Percentiles rank a stretch among this genome's conserved stretches.
These are phyloP conservation scores for Nemophila menziesii DNA, from an alignment of 257 asterid genomes.

Conservation along the genomic window DNA sequence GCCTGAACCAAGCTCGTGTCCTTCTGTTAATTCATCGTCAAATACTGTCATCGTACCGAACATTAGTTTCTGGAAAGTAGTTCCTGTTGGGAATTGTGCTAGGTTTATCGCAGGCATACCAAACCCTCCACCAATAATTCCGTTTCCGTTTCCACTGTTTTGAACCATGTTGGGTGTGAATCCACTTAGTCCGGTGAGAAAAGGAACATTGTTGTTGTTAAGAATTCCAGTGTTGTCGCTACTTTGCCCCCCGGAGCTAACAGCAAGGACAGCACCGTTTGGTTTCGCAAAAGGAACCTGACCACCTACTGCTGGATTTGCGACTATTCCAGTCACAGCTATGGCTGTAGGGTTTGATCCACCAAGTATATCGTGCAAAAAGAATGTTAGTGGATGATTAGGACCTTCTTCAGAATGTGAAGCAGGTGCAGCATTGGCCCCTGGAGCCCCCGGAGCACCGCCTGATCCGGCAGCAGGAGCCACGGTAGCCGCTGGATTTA, in stretches of 20 bases:
- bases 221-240: conserved; percentile 53
- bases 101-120: conserved; percentile 65
- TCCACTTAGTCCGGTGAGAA: conserved; percentile 79
- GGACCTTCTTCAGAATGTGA: conserved; percentile 13
- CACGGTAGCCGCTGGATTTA: conserved; percentile 4
- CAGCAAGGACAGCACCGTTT: conserved; percentile 70
- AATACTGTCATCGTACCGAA: conserved; percentile 77
- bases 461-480: conserved; percentile 5
- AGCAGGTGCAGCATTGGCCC: conserved; percentile 5
- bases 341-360: conserved; percentile 76
- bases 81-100: conserved; percentile 50
- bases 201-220: conserved; percentile 74
- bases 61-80: conserved; percentile 72
- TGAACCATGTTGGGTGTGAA: conserved; percentile 37
- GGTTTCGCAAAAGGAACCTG: conserved; percentile 87
- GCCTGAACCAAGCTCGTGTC: conserved; percentile 60
- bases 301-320: conserved; percentile 65
- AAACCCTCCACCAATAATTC: conserved; percentile 47
- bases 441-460: conserved; percentile 4
- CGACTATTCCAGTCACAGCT: conserved; percentile 69
- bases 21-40: conserved; percentile 68
- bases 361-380: conserved; percentile 86
- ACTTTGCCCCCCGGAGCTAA: conserved; percentile 30
- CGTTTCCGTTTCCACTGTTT: conserved; percentile 39
- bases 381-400: conserved; percentile 51